A percentile compares a stretch with the other conserved stretches of the same genome.
These are phyloP conservation scores for Selaginella moellendorffii DNA, from an alignment of 75 land plant species.

Conservation along the genomic window DNA sequence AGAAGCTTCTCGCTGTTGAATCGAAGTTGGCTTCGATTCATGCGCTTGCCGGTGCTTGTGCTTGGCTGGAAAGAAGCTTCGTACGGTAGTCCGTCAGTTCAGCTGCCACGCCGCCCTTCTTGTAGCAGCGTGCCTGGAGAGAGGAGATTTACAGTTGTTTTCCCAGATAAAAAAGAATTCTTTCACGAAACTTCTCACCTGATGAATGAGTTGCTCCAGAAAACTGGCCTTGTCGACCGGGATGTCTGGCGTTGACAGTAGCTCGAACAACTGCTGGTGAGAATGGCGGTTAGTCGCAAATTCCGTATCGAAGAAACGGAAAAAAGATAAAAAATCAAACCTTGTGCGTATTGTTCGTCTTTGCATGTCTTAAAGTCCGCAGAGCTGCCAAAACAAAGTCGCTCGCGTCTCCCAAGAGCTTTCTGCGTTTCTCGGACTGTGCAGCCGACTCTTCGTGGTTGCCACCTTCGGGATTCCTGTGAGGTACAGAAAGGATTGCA, in stretches of 20 bases:
- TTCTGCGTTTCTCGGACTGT: neutral
- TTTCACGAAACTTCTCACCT: conserved; percentile 16
- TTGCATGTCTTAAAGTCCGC: neutral
- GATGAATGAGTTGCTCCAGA: conserved; percentile 23
- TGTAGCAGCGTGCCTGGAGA: conserved; percentile 23
- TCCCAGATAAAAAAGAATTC: neutral
- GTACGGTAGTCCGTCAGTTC: conserved; percentile 21
- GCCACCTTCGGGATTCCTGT: no score
- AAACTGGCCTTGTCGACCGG: conserved; percentile 24
- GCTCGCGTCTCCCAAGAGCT: neutral
- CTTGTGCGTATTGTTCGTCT: neutral
- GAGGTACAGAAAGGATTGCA: no score
- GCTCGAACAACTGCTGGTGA: conserved; percentile 25
- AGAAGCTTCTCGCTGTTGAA: no score
- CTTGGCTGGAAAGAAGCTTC: conserved; percentile 1
- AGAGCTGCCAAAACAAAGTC: neutral
- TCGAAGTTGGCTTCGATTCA: no score
- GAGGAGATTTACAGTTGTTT: neutral
- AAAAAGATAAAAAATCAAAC: neutral
- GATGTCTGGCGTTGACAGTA: conserved; percentile 20
- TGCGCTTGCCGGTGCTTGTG: no score
- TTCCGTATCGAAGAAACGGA: neutral
- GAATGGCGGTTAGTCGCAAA: no score
- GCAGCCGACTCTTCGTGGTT: neutral
- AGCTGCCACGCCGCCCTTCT: conserved; percentile 18